Base-by-base conservation (phyloP, 306 rosid species). In the Aeschynomene evenia region DNA sequence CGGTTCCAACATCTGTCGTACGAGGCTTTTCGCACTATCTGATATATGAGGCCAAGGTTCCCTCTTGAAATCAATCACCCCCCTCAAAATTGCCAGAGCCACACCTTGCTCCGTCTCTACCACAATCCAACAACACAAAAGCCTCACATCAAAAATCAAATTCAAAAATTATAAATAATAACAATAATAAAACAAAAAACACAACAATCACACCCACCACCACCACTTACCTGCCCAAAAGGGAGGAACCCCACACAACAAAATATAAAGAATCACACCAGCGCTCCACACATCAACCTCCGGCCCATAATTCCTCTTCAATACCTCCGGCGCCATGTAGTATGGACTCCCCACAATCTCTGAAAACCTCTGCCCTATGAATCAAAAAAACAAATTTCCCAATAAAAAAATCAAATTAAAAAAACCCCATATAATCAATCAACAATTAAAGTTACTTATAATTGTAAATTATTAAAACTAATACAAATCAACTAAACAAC, bases 41-140 rank as follows among this genome's bases (percentile, higher is more conserved):
- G 98, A 92, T 78, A 92, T 86, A 81, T 87, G 98, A 78, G 98
- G 98, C 98, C 98, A 92, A 19, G 98, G 98, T 67, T 89, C 96
- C 84, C 92, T 84, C 79, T 86, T 92, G 80, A 92, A 92, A 80
- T 92, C 95, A 75, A 92, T 79, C 58, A 84, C 88, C 4, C 98
- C 86, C 68, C 98, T 87, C 74, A 92, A 82, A 58, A 92, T 92
- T n/a, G 95, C 95, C 50, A 92, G 85, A 66, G 96, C 96, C 50
- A 92, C 96, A 29, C 96, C 96, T 79, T 89, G 98, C 76, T 92
- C 98, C 15, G 86, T 84, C 81, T 92, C 98, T 92, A 81, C 74
- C 57, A 75, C 53, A 72, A 37, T 64, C 70, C 9, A 50, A 60
- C 63, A 62, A 34, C 24, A 23, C 73, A 7, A 63, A 82, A 82